Conservation (phyloP, 441 rosid genomes). For the Syzygium malaccense region DNA sequence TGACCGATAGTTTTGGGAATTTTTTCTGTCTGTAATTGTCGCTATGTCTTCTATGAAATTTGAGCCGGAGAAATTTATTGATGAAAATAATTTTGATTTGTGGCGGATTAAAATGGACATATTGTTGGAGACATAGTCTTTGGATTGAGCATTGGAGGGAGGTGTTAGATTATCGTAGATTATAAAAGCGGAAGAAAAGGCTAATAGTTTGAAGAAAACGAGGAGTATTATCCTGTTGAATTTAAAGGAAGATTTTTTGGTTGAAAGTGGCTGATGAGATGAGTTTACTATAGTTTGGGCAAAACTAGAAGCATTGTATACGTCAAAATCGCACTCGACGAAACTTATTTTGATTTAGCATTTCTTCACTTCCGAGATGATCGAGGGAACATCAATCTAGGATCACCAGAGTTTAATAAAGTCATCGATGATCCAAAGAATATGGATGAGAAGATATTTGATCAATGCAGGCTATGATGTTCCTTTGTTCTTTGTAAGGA, state of each 20-base stretch:
- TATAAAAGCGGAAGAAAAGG: not conserved
- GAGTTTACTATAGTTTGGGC: not conserved
- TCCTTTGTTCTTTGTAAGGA: not conserved
- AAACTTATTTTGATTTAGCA: not conserved
- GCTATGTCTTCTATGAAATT: not conserved
- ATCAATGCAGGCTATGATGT: not conserved
- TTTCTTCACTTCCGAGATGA: not conserved
- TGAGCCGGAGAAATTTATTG: not conserved
- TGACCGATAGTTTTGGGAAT: not conserved
- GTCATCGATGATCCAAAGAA: not conserved
- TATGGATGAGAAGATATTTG: not conserved
- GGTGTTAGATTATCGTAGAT: not conserved
- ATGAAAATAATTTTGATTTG: not conserved
- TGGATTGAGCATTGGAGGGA: not conserved
- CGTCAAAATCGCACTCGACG: not conserved
- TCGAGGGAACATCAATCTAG: not conserved
- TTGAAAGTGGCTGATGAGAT: not conserved
- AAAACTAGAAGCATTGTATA: not conserved
- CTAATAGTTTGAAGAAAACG: not conserved
- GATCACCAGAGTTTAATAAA: not conserved
- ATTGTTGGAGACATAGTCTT: not conserved
- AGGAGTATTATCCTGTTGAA: not conserved
- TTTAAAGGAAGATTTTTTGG: not conserved
- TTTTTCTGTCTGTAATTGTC: not conserved
- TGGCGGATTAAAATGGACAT: not conserved